Evolutionary conservation across 371 early-diverging fungal genomes (phyloP).

Genomic region (Capillidium heterosporum): DNA sequence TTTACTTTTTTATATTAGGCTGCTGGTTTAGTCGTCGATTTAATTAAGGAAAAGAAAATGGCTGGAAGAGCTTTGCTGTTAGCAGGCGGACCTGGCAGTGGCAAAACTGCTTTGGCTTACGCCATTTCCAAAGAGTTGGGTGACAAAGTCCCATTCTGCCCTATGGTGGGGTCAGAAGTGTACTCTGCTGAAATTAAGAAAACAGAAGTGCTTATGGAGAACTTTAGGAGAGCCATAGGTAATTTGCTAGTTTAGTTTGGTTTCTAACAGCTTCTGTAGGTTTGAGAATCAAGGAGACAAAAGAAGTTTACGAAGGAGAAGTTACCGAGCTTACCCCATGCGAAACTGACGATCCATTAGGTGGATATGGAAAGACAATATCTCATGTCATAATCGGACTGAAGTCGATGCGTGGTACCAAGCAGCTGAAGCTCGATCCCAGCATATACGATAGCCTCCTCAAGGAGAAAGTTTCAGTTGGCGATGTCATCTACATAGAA

Average conservation of each 20-base stretch:
- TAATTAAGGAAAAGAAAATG: constrained; percentile 90
- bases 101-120: constrained; percentile 84
- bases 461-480: constrained; percentile 89
- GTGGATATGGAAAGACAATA: constrained; percentile 86
- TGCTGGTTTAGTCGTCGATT: constrained; percentile 81
- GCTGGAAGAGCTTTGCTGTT: constrained; percentile 91
- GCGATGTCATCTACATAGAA: constrained; percentile 98
- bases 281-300: constrained; percentile 92
- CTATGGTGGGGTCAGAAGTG: constrained; percentile 96
- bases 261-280: constrained; percentile 17
- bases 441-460: constrained; percentile 92
- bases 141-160: constrained; percentile 93
- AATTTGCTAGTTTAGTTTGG: not conserved
- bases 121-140: constrained; percentile 93
- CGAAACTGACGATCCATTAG: constrained; percentile 84
- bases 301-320: constrained; percentile 99
- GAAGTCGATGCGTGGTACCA: constrained; percentile 97
- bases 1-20: constrained; percentile 20
- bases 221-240: constrained; percentile 93
- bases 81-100: constrained; percentile 95
- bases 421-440: constrained; percentile 87
- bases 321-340: constrained; percentile 93
- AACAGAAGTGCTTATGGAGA: constrained; percentile 97
- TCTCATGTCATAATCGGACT: constrained; percentile 90
- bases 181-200: constrained; percentile 95